A percentile compares a stretch with the other conserved stretches of the same genome.
These are phyloP conservation scores for Neurospora tetraspora DNA, from an alignment of 495 filamentous ascomycete species.

Conservation along the genomic window DNA sequence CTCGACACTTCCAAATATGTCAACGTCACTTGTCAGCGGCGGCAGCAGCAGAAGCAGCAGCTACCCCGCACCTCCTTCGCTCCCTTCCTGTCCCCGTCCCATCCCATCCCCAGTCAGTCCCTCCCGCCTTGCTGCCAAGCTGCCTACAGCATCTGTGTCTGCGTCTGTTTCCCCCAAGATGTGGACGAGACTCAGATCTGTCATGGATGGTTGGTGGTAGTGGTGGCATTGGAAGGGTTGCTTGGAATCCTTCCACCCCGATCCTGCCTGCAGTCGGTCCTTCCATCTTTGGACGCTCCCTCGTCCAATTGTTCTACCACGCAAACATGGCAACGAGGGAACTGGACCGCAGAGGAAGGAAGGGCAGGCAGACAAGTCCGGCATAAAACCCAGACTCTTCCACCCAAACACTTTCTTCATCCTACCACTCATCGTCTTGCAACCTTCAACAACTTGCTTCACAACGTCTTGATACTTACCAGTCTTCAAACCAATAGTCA, in stretches of 20 bases:
- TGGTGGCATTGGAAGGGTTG: background rate
- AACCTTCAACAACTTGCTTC: background rate
- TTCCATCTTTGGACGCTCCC: background rate
- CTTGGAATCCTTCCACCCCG: background rate
- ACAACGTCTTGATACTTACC: background rate
- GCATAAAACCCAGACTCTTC: background rate
- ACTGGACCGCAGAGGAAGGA: background rate
- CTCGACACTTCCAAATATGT: background rate
- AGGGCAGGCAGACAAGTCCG: background rate
- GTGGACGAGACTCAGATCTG: background rate
- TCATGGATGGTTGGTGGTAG: background rate
- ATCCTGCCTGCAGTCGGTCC: background rate
- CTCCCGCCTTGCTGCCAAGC: background rate
- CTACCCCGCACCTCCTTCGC: background rate
- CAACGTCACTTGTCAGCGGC: background rate
- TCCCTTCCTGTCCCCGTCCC: background rate
- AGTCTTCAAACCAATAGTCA: conserved; percentile 13
- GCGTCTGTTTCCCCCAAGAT: background rate
- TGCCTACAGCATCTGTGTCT: background rate
- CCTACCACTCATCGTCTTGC: background rate
- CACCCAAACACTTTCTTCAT: background rate
- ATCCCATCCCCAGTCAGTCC: background rate
- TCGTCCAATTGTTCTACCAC: background rate
- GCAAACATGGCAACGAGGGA: background rate
- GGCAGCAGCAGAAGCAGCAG: background rate